A percentile compares a stretch with the other conserved stretches of the same genome.
Conservation (phyloP, 352 stramenopile species). For the Phytophthora pluvialis region DNA sequence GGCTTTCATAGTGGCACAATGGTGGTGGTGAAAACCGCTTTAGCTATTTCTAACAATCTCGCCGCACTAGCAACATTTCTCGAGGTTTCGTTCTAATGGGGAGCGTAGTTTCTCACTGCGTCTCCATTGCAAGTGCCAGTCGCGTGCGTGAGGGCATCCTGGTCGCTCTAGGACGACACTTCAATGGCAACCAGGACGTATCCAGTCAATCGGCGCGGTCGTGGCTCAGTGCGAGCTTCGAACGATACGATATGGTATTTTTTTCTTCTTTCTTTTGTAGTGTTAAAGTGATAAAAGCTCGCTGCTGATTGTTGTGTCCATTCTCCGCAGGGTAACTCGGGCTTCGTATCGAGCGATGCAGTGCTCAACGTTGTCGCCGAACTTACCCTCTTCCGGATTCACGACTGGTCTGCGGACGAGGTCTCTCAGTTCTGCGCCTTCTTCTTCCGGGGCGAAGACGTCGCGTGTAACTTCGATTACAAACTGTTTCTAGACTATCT, state of each 20-base stretch:
- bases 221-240: conserved; percentile 29
- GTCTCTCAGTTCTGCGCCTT: conserved; percentile 46
- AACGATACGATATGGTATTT: conserved; percentile 42
- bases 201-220: conserved; percentile 21
- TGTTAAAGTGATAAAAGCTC: no score
- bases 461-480: conserved; percentile 46
- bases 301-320: no score
- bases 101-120: conserved; percentile 31
- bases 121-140: conserved; percentile 36
- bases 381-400: conserved; percentile 35
- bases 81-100: conserved; percentile 27
- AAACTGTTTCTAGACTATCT: conserved; percentile 57
- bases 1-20: no score
- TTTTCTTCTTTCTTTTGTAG: no score
- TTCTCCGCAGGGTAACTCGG: conserved; percentile 15
- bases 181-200: neutral
- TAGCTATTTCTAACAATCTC: conserved; percentile 16
- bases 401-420: conserved; percentile 40
- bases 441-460: conserved; percentile 37
- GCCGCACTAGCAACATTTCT: neutral
- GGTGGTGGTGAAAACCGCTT: neutral
- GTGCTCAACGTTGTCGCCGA: conserved; percentile 41
- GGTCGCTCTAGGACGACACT: conserved; percentile 34
- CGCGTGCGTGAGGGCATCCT: conserved; percentile 44
- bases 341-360: conserved; percentile 32